Evolutionary conservation across 441 rosid genomes (phyloP).

Genomic region (California macrophylla): DNA sequence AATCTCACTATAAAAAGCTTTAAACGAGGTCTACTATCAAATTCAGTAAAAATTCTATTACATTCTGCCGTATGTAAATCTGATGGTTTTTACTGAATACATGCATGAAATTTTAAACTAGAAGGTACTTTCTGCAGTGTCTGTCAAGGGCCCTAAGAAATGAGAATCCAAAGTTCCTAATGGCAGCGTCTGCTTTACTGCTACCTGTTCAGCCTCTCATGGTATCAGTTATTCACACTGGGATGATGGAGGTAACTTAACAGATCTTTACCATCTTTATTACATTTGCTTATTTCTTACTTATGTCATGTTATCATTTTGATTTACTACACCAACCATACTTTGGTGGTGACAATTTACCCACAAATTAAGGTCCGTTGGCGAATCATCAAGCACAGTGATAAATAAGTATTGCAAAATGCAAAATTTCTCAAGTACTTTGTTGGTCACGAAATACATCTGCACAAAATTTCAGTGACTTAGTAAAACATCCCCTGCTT

Average conservation of each 20-base stretch:
- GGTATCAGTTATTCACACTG: conserved; percentile 88
- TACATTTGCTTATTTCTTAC: background rate
- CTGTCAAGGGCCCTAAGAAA: conserved; percentile 70
- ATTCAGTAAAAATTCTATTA: background rate
- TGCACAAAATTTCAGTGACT: background rate
- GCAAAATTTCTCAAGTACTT: background rate
- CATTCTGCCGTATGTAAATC: background rate
- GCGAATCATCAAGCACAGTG: background rate
- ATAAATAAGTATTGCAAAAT: background rate
- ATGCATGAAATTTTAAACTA: conserved; percentile 6
- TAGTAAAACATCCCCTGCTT: background rate
- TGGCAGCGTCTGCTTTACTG: conserved; percentile 82
- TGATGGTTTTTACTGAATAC: background rate
- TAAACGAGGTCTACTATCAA: background rate
- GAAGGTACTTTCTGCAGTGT: conserved; percentile 42
- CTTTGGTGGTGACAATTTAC: background rate
- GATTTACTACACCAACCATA: background rate
- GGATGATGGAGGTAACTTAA: conserved; percentile 79
- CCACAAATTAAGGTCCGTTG: too few species aligned
- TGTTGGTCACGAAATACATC: background rate
- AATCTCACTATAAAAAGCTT: background rate
- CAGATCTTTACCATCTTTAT: background rate
- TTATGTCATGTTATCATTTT: background rate
- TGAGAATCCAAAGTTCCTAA: conserved; percentile 75
- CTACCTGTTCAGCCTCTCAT: conserved; percentile 84